Conservation (phyloP, 495 filamentous ascomycete species). For the Podospora tetraspora region DNA sequence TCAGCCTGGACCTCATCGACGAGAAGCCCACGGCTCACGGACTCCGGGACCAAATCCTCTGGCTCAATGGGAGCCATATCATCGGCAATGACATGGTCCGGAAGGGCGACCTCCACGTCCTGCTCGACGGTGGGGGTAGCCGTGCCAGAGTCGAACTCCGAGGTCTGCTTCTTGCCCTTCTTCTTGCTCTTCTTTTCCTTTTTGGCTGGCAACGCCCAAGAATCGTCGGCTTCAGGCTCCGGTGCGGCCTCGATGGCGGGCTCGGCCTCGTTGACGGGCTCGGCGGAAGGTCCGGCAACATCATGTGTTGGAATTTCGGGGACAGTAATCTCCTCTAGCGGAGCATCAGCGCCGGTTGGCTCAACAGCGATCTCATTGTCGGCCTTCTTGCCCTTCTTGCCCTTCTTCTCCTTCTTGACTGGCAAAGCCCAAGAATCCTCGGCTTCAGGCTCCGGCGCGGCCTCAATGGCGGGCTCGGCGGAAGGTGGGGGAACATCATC, state of each 20-base stretch:
- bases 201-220: constrained; percentile 16
- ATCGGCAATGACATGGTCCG: neutral
- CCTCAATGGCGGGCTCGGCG: constrained; percentile 10
- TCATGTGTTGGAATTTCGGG: neutral
- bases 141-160: constrained; percentile 15
- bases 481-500: neutral
- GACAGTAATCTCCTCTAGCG: neutral
- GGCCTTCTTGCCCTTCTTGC: neutral
- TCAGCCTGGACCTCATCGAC: neutral
- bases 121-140: constrained; percentile 21
- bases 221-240: constrained; percentile 10
- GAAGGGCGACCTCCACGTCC: neutral
- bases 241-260: constrained; percentile 20
- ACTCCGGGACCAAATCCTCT: neutral
- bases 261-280: constrained; percentile 18
- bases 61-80: neutral
- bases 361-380: neutral
- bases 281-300: constrained; percentile 14
- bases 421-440: neutral
- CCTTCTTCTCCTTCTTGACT: neutral
- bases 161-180: constrained; percentile 22
- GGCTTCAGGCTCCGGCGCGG: neutral
- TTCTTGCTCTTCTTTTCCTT: constrained; percentile 37
- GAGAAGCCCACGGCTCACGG: neutral
- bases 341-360: neutral